Conservation (phyloP, 495 filamentous ascomycete genomes). For the Aspergillus coremiiformis region DNA sequence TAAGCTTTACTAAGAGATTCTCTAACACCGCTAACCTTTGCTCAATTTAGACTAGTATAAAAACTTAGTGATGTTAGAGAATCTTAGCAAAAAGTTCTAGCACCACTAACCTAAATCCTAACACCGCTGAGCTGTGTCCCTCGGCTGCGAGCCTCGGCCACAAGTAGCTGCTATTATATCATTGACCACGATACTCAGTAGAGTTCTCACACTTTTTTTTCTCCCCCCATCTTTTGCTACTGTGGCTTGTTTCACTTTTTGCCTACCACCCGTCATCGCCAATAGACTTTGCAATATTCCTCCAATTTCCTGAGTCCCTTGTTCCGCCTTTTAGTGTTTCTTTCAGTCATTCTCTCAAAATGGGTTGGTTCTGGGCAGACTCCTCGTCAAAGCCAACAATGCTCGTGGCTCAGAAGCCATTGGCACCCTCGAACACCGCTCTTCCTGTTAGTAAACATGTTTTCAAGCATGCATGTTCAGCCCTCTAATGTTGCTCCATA, state of each 20-base stretch:
- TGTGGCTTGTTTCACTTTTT: not conserved
- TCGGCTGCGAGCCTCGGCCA: too few relatives aligned
- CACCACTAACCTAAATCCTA: too few relatives aligned
- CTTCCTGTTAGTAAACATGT: conserved; percentile 61
- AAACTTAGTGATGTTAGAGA: too few relatives aligned
- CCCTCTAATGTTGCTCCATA: conserved; percentile 39
- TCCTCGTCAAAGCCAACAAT: conserved; percentile 33
- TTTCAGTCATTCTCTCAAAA: conserved; percentile 21
- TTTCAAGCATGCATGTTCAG: not conserved
- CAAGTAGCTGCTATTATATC: too few relatives aligned
- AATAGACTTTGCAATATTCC: conserved; percentile 1
- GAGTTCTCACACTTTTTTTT: too few relatives aligned
- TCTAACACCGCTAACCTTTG: too few relatives aligned
- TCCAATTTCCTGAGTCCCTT: not conserved
- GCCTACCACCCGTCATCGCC: not conserved
- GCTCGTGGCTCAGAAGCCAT: conserved; percentile 39
- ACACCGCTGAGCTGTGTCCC: too few relatives aligned
- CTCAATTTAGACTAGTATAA: too few relatives aligned
- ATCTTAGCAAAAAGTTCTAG: too few relatives aligned
- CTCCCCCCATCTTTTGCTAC: too few relatives aligned
- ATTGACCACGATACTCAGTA: too few relatives aligned
- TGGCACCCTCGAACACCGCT: conserved; percentile 29
- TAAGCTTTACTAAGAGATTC: too few relatives aligned
- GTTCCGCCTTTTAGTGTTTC: not conserved
- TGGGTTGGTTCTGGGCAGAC: conserved; percentile 99